phyloP scores from a whole-genome alignment of 2,329 filamentous ascomycete genomes.

The Trichoderma endophyticum region DNA sequence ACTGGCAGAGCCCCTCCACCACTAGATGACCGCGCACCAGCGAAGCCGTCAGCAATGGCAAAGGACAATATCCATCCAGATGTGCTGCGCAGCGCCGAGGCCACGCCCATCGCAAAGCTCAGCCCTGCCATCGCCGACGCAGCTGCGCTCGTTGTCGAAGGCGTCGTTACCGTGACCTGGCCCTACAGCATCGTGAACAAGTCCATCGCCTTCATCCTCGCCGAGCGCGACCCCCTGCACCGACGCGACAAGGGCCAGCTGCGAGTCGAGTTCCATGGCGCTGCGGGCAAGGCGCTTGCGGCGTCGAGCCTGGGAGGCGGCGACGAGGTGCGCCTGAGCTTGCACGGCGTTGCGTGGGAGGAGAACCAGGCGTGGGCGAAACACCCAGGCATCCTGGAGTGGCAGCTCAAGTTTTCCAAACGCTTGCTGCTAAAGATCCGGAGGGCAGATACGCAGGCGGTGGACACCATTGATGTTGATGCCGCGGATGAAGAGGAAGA shows the following conservation, averaged over 20 bases:
- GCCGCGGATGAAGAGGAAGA: constrained; percentile 23
- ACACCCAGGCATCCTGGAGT: constrained; percentile 52
- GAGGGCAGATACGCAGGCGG: constrained; percentile 44
- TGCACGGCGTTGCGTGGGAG: constrained; percentile 67
- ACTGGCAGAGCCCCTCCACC: constrained; percentile 12
- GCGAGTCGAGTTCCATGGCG: constrained; percentile 69
- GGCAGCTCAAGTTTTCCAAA: constrained; percentile 56
- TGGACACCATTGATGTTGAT: constrained; percentile 53
- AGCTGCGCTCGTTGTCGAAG: constrained; percentile 53
- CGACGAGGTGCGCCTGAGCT: constrained; percentile 66
- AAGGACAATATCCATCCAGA: constrained; percentile 23
- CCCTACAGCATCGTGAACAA: constrained; percentile 78
- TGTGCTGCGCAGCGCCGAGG: constrained; percentile 29
- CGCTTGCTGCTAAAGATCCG: constrained; percentile 45
- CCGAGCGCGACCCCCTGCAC: constrained; percentile 79
- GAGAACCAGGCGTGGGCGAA: constrained; percentile 47
- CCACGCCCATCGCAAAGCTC: constrained; percentile 56
- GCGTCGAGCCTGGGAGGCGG: constrained; percentile 70
- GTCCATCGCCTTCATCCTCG: constrained; percentile 74
- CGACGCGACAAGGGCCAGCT: constrained; percentile 77
- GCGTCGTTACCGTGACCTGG: constrained; percentile 82
- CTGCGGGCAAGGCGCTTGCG: constrained; percentile 66
- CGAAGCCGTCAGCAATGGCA: constrained; percentile 25
- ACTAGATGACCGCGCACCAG: constrained; percentile 14
- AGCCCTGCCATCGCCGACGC: constrained; percentile 44